These are phyloP conservation scores for Microcyclosporella mali DNA, from an alignment of 2,329 filamentous ascomycete species.

Conservation along the genomic window DNA sequence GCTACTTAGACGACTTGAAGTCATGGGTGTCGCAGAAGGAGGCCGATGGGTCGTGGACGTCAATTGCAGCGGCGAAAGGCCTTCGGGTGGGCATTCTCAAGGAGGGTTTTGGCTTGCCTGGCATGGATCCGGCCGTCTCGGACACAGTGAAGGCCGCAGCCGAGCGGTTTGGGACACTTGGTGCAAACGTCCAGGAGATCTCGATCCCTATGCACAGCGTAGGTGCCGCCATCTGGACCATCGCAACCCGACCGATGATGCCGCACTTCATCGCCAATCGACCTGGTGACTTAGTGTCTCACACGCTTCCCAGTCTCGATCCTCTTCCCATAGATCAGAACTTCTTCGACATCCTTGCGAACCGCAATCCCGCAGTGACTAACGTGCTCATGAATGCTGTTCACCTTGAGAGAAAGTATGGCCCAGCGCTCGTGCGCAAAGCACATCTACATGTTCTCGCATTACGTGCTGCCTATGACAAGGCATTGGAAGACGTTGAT, in stretches of 20 bases:
- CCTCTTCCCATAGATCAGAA: constrained; percentile 31
- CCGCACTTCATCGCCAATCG: constrained; percentile 26
- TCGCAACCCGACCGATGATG: constrained; percentile 30
- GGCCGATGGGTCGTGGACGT: constrained; percentile 25
- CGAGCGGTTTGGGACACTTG: constrained; percentile 35
- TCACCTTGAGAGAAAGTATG: constrained; percentile 28
- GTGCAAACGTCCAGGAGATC: constrained; percentile 42
- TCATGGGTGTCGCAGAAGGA: constrained; percentile 25
- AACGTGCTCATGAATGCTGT: constrained; percentile 40
- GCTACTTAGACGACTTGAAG: constrained; percentile 30
- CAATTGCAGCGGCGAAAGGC: constrained; percentile 31
- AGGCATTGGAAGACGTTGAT: constrained; percentile 40
- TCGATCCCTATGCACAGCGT: constrained; percentile 44
- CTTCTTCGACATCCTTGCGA: constrained; percentile 41
- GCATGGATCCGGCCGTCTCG: constrained; percentile 36
- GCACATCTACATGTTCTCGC: constrained; percentile 43
- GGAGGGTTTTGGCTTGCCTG: constrained; percentile 38
- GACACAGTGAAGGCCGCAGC: constrained; percentile 35
- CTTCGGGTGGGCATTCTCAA: constrained; percentile 44
- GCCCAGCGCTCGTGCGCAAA: constrained; percentile 37
- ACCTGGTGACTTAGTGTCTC: constrained; percentile 26
- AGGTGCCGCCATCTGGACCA: constrained; percentile 46
- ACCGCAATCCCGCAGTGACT: constrained; percentile 42
- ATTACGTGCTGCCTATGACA: constrained; percentile 45
- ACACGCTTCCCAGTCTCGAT: constrained; percentile 30